Evolutionary conservation across 345 rosid species (phyloP).

Genomic region (Gossypium arboreum): DNA sequence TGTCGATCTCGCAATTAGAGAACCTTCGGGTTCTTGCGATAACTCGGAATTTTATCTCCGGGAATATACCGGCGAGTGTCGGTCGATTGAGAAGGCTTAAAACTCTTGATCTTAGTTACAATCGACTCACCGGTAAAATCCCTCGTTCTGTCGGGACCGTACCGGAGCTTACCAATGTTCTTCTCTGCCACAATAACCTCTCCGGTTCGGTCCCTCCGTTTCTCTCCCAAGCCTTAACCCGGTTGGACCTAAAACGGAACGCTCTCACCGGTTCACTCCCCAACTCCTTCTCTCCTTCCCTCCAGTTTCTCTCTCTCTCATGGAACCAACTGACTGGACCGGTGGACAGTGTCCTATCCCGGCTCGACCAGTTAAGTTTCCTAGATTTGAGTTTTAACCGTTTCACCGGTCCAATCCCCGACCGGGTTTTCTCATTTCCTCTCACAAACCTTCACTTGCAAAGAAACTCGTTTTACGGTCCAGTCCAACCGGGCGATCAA

Average conservation of each 20-base stretch:
- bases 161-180: conserved; percentile 65
- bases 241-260: conserved; percentile 82
- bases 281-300: conserved; percentile 53
- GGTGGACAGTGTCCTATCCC: conserved; percentile 47
- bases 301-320: conserved; percentile 76
- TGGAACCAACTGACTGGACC: conserved; percentile 71
- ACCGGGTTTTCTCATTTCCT: conserved; percentile 53
- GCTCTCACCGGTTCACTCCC: conserved; percentile 65
- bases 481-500: conserved; percentile 49
- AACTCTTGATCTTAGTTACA: conserved; percentile 89
- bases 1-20: conserved; percentile 48
- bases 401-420: conserved; percentile 63
- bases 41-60: conserved; percentile 68
- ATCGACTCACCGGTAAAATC: conserved; percentile 63
- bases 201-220: conserved; percentile 74
- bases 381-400: conserved; percentile 80
- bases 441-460: conserved; percentile 69
- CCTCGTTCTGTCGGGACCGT: conserved; percentile 60
- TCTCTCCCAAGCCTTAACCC: conserved; percentile 49
- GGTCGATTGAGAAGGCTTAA: conserved; percentile 57
- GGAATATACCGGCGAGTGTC: conserved; percentile 59
- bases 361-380: conserved; percentile 62
- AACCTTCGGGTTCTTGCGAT: conserved; percentile 71
- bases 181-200: conserved; percentile 78
- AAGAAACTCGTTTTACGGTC: conserved; percentile 65